Evolutionary conservation across 2,329 filamentous ascomycete species (phyloP), one percentile per base, ranked within the genome.

Genomic region (Xylaria sp.): DNA sequence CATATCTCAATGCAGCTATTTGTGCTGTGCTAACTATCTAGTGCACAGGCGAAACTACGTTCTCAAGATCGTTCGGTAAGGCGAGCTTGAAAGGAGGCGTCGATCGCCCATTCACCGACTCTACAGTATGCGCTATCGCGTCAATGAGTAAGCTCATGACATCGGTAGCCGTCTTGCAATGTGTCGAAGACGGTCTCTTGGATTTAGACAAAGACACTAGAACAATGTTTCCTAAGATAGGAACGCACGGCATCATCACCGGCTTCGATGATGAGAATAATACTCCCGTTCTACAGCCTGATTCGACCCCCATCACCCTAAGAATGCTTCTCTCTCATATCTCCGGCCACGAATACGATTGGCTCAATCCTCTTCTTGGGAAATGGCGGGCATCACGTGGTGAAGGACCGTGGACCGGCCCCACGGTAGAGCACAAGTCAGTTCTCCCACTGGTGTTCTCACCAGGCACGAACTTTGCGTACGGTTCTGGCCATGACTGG

Each of bases 261-360:
- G 83, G 82, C 1, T 86, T 84, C 67, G 76, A 80, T 11, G 80
- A 82, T 0, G 75, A 82, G 1, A 82, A 78, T 19, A 78, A 82
- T 51, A 76, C 77, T 1, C 78, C 82, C 0, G n/a, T 79, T 1
- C 70, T 84, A 0, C 76, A 80, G 8, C 76, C 80, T 0, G 69
- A 72, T 0, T 53, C 58, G 0, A 71, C 75, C 0, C 79, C 80
- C 4, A 83, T 89, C 56, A 88, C 85, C 0, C 79, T 87, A 0
- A 76, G 81, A 65, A 83, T 84, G 75, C 79, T 89, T 0, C 81
- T 89, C 19, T 82, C 83, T 0, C 86, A 88, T 69, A 85, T 81
- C 34, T 81, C 85, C 0, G 86, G 87, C 2, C 69, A 80, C 0
- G 74, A 74, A 2, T 88, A 88, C 72, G 79, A 84, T 65, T 83